phyloP scores from a whole-genome alignment of 805 yeast species.

The Ogataea pignaliae region DNA sequence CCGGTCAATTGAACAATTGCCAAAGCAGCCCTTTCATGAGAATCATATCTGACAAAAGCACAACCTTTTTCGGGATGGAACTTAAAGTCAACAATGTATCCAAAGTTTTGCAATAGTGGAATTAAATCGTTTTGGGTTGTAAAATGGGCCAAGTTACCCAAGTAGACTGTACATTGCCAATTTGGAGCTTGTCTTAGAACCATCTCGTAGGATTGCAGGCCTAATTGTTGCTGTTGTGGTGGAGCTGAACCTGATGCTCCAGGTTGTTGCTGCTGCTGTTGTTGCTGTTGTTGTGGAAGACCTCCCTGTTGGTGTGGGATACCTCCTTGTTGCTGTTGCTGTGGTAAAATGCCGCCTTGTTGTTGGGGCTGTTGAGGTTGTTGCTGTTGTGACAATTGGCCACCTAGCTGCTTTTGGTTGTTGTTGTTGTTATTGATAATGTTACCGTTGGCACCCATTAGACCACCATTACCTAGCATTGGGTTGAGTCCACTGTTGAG shows the following conservation, averaged over 20 bases:
- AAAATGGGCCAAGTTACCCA: slow-evolving; percentile 79
- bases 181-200: slow-evolving; percentile 75
- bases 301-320: background rate
- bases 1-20: slow-evolving; percentile 80
- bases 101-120: slow-evolving; percentile 73
- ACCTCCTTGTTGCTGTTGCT: slow-evolving; percentile 1
- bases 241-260: background rate
- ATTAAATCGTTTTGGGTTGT: slow-evolving; percentile 69
- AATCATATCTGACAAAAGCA: slow-evolving; percentile 82
- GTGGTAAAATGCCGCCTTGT: slow-evolving; percentile 13
- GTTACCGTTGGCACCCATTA: too few species aligned
- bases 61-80: slow-evolving; percentile 79
- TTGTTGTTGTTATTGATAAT: background rate
- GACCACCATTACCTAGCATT: slow-evolving; percentile 2
- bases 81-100: slow-evolving; percentile 76
- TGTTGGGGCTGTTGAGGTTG: slow-evolving; percentile 8
- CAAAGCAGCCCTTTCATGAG: slow-evolving; percentile 84
- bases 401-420: background rate
- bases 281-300: slow-evolving; percentile 2
- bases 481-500: slow-evolving; percentile 6
- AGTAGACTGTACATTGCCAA: slow-evolving; percentile 82
- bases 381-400: background rate
- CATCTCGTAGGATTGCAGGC: slow-evolving; percentile 48
- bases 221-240: slow-evolving; percentile 7
- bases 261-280: background rate